These are phyloP conservation scores for Pleurostoma richardsiae DNA, from an alignment of 2,329 filamentous ascomycete genomes.

Conservation along the genomic window DNA sequence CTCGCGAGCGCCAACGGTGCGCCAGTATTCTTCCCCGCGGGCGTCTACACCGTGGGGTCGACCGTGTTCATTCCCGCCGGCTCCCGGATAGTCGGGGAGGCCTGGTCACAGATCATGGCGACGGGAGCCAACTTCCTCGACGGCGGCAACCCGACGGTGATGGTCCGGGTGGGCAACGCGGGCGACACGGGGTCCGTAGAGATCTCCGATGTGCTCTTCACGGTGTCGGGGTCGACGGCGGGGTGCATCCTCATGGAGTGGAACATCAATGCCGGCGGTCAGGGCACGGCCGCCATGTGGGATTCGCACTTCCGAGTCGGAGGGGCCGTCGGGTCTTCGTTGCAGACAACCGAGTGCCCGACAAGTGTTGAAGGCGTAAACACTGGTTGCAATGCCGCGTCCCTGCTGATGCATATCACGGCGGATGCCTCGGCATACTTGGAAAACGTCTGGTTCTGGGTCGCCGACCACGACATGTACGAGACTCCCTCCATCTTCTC, in stretches of 20 bases:
- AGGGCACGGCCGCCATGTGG: conserved; percentile 48
- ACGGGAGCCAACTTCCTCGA: conserved; percentile 54
- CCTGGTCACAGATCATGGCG: conserved; percentile 52
- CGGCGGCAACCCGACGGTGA: conserved; percentile 55
- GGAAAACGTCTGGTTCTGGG: conserved; percentile 58
- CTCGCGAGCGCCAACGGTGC: conserved; percentile 4
- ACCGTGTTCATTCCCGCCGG: conserved; percentile 47
- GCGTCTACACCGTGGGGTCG: conserved; percentile 14
- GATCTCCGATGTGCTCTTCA: conserved; percentile 64
- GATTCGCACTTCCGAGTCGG: conserved; percentile 70
- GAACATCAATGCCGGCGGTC: conserved; percentile 53
- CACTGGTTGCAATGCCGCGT: conserved; percentile 53
- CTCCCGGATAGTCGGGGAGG: conserved; percentile 63
- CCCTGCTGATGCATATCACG: conserved; percentile 42
- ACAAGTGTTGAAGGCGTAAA: conserved; percentile 40
- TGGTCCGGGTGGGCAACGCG: conserved; percentile 59
- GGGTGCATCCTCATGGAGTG: conserved; percentile 68
- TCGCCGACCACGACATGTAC: conserved; percentile 48
- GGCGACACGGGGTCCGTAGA: conserved; percentile 61
- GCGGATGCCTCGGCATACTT: conserved; percentile 36
- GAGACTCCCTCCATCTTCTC: neutral
- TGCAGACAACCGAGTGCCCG: conserved; percentile 58
- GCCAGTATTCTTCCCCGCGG: conserved; percentile 17
- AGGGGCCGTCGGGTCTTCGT: conserved; percentile 59
- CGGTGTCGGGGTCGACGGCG: conserved; percentile 58